A percentile compares a stretch with the other conserved stretches of the same genome.
Conservation (phyloP, 2,329 filamentous ascomycete genomes). For the Pezicula carpinea region DNA sequence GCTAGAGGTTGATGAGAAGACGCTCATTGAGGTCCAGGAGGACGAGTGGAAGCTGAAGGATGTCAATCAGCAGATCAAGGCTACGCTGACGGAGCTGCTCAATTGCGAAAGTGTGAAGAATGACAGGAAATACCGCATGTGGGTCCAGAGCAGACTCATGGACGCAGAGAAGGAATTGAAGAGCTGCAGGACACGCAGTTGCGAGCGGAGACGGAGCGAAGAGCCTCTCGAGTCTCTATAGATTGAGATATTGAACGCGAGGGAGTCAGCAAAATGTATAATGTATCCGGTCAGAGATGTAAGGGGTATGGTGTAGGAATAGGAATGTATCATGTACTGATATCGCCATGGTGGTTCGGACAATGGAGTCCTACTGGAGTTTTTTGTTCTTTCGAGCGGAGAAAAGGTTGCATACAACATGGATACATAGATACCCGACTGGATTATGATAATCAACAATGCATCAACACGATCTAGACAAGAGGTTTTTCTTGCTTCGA, state of each 20-base stretch:
- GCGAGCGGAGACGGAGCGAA: conserved; percentile 17
- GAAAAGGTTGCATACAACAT: too few relatives aligned
- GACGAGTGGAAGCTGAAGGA: conserved; percentile 35
- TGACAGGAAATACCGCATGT: conserved; percentile 41
- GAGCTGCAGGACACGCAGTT: conserved; percentile 17
- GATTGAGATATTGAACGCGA: background rate
- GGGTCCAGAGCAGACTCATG: conserved; percentile 48
- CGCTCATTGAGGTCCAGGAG: conserved; percentile 18
- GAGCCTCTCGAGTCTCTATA: conserved; percentile 2
- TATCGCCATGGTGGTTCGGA: too few relatives aligned
- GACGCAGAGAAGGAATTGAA: conserved; percentile 45
- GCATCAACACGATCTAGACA: too few relatives aligned
- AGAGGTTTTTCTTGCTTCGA: too few relatives aligned
- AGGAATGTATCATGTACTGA: too few relatives aligned
- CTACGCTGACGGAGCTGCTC: conserved; percentile 47
- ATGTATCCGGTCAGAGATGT: too few relatives aligned
- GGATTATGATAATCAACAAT: too few relatives aligned
- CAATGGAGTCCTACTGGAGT: too few relatives aligned
- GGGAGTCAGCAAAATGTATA: background rate
- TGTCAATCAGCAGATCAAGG: conserved; percentile 48
- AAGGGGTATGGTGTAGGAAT: too few relatives aligned
- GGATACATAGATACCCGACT: too few relatives aligned
- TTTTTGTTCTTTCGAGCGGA: too few relatives aligned
- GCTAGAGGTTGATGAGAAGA: conserved; percentile 17
- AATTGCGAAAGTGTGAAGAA: conserved; percentile 45